These are phyloP conservation scores for Boletus speciosus DNA, from an alignment of 768 basidiomycete species.

Conservation along the genomic window DNA sequence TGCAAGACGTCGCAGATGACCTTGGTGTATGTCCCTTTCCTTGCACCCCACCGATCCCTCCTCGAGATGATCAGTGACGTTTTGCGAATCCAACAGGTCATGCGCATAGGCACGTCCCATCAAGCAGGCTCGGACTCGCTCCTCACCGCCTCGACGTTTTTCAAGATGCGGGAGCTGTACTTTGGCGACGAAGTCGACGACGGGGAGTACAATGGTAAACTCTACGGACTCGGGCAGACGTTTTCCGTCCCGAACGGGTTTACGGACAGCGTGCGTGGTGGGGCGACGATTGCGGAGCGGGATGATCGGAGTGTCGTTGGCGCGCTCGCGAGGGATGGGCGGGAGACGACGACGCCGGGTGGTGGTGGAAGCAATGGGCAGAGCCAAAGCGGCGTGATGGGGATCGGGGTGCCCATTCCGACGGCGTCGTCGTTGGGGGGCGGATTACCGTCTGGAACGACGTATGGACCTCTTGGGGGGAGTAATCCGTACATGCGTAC, in stretches of 20 bases:
- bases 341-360: conserved; percentile 43
- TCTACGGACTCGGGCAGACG: conserved; percentile 81
- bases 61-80: background rate
- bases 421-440: conserved; percentile 35
- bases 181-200: conserved; percentile 91
- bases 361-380: conserved; percentile 20
- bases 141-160: conserved; percentile 89
- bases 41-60: background rate
- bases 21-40: conserved; percentile 68
- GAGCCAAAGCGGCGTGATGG: conserved; percentile 45
- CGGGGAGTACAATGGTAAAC: conserved; percentile 72
- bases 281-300: conserved; percentile 78
- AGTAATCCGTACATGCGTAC: conserved; percentile 67
- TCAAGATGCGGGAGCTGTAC: conserved; percentile 91
- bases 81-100: conserved; percentile 48
- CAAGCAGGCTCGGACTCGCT: conserved; percentile 98
- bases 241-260: conserved; percentile 67
- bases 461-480: conserved; percentile 56
- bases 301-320: conserved; percentile 56
- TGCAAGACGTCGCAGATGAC: conserved; percentile 96
- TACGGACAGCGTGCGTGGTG: conserved; percentile 61
- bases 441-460: conserved; percentile 44
- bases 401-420: conserved; percentile 42
- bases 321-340: conserved; percentile 29
- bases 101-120: conserved; percentile 86